Percentiles rank a stretch among this genome's conserved stretches.
These are phyloP conservation scores for Kernera saxatilis DNA, from an alignment of 345 rosid species.

Conservation along the genomic window DNA sequence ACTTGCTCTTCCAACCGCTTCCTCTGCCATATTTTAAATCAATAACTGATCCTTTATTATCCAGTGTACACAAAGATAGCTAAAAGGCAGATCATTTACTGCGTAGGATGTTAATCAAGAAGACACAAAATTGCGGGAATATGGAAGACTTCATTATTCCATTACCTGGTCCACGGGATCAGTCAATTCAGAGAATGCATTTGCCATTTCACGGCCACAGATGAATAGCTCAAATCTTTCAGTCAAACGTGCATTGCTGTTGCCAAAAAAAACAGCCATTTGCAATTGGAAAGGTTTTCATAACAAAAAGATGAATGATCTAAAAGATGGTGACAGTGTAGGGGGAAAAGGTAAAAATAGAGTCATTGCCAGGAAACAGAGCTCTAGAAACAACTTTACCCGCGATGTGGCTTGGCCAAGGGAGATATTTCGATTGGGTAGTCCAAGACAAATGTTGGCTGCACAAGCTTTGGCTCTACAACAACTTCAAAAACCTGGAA, in stretches of 20 bases:
- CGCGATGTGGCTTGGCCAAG: slow-evolving; percentile 84
- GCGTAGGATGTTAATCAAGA: background rate
- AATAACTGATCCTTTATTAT: background rate
- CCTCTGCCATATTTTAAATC: slow-evolving; percentile 46
- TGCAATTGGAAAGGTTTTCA: background rate
- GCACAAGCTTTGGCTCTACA: slow-evolving; percentile 88
- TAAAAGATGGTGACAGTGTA: background rate
- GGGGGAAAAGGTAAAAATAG: background rate
- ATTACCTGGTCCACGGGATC: slow-evolving; percentile 93
- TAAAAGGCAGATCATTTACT: background rate
- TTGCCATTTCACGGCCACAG: slow-evolving; percentile 94
- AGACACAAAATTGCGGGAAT: background rate
- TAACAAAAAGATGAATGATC: background rate
- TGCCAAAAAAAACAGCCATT: background rate
- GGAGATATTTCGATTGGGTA: slow-evolving; percentile 96
- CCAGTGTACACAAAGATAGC: background rate
- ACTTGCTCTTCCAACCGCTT: slow-evolving; percentile 90
- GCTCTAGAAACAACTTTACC: slow-evolving; percentile 38
- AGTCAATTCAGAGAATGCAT: slow-evolving; percentile 91
- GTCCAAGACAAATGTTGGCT: slow-evolving; percentile 94
- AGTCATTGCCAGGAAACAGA: background rate
- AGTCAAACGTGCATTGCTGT: slow-evolving; percentile 63
- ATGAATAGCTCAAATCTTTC: slow-evolving; percentile 97
- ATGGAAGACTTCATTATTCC: background rate
- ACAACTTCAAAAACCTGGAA: slow-evolving; percentile 76